These are phyloP conservation scores for Suaeda aralocaspica DNA, from an alignment of 148 eudicot species.

Conservation along the genomic window DNA sequence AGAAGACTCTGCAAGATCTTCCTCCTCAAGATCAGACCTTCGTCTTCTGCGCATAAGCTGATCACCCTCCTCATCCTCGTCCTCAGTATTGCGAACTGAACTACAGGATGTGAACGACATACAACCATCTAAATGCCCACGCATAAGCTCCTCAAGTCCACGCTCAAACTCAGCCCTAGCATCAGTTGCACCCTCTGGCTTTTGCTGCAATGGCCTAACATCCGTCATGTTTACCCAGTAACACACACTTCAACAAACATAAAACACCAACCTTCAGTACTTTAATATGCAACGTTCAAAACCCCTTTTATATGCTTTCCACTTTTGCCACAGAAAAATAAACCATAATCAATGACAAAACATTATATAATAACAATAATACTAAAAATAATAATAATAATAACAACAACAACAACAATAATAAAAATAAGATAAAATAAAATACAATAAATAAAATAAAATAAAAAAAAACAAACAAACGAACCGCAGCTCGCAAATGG, in stretches of 20 bases:
- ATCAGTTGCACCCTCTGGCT: conserved; percentile 59
- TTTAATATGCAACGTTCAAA: conserved; percentile 16
- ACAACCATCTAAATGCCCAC: conserved; percentile 78
- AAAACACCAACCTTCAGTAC: conserved; percentile 21
- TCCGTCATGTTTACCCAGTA: conserved; percentile 47
- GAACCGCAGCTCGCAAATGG: conserved; percentile 25
- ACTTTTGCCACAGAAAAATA: too few relatives aligned
- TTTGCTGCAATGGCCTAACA: conserved; percentile 65
- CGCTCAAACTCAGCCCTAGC: conserved; percentile 62
- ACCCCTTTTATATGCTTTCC: conserved; percentile 17
- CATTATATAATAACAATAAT: too few relatives aligned
- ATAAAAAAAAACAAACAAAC: conserved; percentile 15
- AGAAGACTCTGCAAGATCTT: conserved; percentile 93
- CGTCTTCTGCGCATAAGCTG: conserved; percentile 83
- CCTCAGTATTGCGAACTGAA: conserved; percentile 61
- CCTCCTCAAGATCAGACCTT: conserved; percentile 87
- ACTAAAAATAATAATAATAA: too few relatives aligned
- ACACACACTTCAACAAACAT: conserved; percentile 1
- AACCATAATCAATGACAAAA: too few relatives aligned
- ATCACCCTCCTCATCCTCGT: conserved; percentile 76
- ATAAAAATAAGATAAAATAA: too few relatives aligned
- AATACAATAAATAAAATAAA: conserved; percentile 13
- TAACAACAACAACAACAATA: too few relatives aligned
- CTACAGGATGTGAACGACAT: conserved; percentile 86
- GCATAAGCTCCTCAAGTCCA: conserved; percentile 76